A percentile compares a stretch with the other conserved stretches of the same genome.
These are phyloP conservation scores for Petrea volubilis DNA, from an alignment of 257 asterid species.

Conservation along the genomic window DNA sequence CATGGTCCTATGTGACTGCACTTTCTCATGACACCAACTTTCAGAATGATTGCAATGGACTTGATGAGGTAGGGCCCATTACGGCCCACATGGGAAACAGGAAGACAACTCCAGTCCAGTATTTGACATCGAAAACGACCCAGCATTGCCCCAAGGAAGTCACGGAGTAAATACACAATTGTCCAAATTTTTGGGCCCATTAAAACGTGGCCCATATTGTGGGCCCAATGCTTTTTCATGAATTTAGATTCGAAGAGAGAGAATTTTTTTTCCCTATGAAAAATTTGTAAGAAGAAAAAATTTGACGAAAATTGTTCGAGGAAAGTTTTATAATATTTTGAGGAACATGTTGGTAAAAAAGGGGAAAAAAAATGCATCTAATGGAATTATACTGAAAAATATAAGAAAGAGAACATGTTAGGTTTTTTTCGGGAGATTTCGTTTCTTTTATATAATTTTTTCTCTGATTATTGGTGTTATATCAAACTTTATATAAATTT, in stretches of 20 bases:
- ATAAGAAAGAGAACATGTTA: no score
- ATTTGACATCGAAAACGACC: constrained; percentile 42
- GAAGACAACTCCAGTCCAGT: constrained; percentile 45
- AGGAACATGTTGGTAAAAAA: no score
- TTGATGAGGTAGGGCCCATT: constrained; percentile 16
- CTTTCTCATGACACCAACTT: constrained; percentile 15
- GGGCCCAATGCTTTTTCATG: background rate
- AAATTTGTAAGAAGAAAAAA: background rate
- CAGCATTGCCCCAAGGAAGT: constrained; percentile 26
- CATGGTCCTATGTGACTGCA: constrained; percentile 13
- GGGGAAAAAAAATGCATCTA: no score
- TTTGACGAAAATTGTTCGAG: no score
- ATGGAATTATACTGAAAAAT: no score
- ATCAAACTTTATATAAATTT: no score
- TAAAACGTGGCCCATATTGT: background rate
- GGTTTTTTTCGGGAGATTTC: no score
- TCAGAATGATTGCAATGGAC: background rate
- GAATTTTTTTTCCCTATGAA: background rate
- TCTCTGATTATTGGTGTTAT: no score
- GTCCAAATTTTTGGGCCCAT: constrained; percentile 37
- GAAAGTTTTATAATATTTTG: no score
- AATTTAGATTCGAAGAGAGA: background rate
- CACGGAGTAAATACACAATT: constrained; percentile 29
- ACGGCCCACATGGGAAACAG: constrained; percentile 44
- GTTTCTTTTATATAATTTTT: no score